These are phyloP conservation scores for Neodidymelliopsis sp. DNA, from an alignment of 2,329 filamentous ascomycete genomes.

Conservation along the genomic window DNA sequence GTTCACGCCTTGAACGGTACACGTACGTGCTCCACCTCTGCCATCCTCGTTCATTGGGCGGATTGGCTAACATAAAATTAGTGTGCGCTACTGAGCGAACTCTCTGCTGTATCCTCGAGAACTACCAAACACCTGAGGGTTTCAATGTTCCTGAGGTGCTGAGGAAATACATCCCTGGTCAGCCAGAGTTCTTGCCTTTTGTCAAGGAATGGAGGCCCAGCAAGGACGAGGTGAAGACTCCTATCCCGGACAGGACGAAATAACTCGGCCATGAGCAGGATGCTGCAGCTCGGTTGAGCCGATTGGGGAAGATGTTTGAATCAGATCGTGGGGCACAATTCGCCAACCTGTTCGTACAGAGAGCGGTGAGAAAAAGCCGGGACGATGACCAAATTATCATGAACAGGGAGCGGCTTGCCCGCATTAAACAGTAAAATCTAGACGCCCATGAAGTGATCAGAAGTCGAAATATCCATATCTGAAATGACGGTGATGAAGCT, in stretches of 20 bases:
- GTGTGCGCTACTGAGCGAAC: slow-evolving; percentile 91
- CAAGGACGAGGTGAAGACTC: slow-evolving; percentile 36
- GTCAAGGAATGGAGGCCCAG: slow-evolving; percentile 69
- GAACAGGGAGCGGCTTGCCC: neutral
- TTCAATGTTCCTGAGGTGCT: slow-evolving; percentile 47
- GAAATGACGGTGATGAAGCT: too few species aligned
- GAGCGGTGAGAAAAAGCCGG: too few species aligned
- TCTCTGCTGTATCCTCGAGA: slow-evolving; percentile 93
- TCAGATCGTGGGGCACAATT: too few species aligned
- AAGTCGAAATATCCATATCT: too few species aligned
- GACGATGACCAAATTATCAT: neutral
- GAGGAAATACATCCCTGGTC: slow-evolving; percentile 78
- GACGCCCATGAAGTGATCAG: too few species aligned
- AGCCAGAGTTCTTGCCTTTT: slow-evolving; percentile 88
- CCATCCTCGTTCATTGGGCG: neutral
- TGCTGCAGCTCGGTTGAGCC: neutral
- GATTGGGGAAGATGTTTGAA: neutral
- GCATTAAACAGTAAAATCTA: too few species aligned
- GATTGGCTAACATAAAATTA: slow-evolving; percentile 6
- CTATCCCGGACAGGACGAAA: slow-evolving; percentile 35
- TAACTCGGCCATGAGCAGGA: neutral
- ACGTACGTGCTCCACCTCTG: slow-evolving; percentile 29
- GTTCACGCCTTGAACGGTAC: slow-evolving; percentile 91
- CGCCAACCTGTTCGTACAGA: too few species aligned
- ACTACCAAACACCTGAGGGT: slow-evolving; percentile 89